Base-by-base conservation (phyloP, 2,329 filamentous ascomycete genomes). In the Alternaria metachromatica region DNA sequence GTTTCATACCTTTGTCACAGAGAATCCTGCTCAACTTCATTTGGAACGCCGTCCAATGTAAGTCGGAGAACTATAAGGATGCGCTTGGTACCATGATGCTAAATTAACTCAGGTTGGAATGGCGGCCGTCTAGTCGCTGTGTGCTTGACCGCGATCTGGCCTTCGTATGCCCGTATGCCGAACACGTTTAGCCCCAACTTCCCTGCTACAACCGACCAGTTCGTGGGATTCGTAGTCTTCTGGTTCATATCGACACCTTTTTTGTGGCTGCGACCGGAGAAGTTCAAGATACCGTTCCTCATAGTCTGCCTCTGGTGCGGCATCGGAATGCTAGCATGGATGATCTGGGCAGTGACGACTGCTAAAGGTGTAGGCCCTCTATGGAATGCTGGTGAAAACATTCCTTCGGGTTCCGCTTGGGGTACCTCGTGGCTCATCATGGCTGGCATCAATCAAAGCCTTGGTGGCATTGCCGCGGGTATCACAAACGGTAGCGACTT, bases 1-100 rank as follows among this genome's bases (percentile, higher is more conserved):
- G 82, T 49, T 86, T 85, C 56, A 83, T 86, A 30, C 83, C 84
- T 0, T 72, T 85, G 15, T 63, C 82, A 7, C 83, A 85, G 68
- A 80, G 84, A 3, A 80, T 84, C 18, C 53, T 86, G 53, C 76
- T 86, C 9, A 85, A 85, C 67, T 85, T 86, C 58, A 84, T 86
- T 48, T 86, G 84, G 84, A 83, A 80, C 41, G 82, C 83, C 5
- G 75, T 84, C 0, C 83, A 85, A 65, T 84, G 80, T 82, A 78
- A 25, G 76, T 81, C 8, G 10, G 13, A 4, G n/a, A 4, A 11
- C 13, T n/a, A 5, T 23, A 3, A 4, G 30, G 9, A 5, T 4
- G 4, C 49, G n/a, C 7, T 15, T 6, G 6, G 4, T 33, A 11
- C 3, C 28, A 33, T 13, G 12, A 13, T 20, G 6, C 26, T 43